Evolutionary conservation across 352 stramenopile genomes (phyloP), one percentile per base, ranked within the genome.

Genomic region (Globisporangium cederbergense): DNA sequence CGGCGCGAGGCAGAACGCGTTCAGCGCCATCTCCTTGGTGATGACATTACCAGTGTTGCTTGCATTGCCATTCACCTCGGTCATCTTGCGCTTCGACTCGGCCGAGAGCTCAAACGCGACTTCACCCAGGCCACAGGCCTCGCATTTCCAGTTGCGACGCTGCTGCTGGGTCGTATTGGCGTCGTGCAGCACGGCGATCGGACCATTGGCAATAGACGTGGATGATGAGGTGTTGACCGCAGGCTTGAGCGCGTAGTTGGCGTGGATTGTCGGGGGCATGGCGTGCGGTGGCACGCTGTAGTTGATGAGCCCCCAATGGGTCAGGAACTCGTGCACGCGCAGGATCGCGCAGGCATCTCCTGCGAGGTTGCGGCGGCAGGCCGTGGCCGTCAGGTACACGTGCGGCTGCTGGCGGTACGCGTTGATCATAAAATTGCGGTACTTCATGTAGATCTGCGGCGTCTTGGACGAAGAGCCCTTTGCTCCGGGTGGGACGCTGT

Each of bases 361-460:
- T 7, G 86, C 83, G 42, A 95, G 72, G 58, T 90, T 91, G 56
- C 86, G 83, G 36, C 86, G 86, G 65, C 86, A 95, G 6, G 86
- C 83, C n/a, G 83, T 95, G 32, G 86, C 86, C 30, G 86, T 92
- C 28, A 95, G 65, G 66, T 92, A 95, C 63, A 91, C 80, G 55
- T 88, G 73, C 10, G 86, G 86, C 67, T 91, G 81, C 68, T 91
- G 82, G 42, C 83, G 76, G 59, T 90, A 95, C 9, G 82, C 81
- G 64, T 92, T 70, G 42, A 95, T 76, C 83, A 93, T 95, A 67
- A 89, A 95, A 71, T 95, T 95, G 70, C 83, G 83, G 71, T 95
- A 95, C 68, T 89, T 91, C 58, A 93, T 75, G 71, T 95, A 95
- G 14, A 92, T 64, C 66, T 86, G 67, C 38, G 74, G 70, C 28